These are phyloP conservation scores for Cardamine resedifolia DNA, from an alignment of 345 rosid genomes.

Conservation along the genomic window DNA sequence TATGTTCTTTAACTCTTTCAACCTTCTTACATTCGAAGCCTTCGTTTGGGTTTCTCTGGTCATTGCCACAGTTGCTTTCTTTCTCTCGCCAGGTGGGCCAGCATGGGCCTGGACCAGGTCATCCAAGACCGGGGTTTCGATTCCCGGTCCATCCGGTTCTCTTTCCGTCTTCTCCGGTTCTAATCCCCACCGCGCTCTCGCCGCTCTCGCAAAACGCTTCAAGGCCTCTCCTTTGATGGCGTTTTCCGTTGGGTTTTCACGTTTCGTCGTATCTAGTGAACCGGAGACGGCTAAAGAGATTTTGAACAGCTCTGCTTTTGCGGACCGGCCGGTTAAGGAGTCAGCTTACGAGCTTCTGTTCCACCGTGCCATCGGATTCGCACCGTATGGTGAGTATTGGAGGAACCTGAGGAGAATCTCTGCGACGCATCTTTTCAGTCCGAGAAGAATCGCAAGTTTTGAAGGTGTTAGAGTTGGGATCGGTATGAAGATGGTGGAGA, in stretches of 20 bases:
- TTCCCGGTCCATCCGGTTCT: constrained; percentile 68
- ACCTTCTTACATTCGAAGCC: constrained; percentile 35
- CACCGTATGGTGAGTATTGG: constrained; percentile 85
- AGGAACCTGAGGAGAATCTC: constrained; percentile 82
- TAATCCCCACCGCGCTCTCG: constrained; percentile 59
- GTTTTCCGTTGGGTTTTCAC: constrained; percentile 75
- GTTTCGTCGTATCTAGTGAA: constrained; percentile 66
- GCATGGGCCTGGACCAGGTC: constrained; percentile 54
- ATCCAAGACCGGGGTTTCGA: constrained; percentile 31
- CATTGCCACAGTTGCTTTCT: constrained; percentile 42
- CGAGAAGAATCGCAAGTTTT: constrained; percentile 51
- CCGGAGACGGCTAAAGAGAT: constrained; percentile 79
- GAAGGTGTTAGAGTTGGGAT: constrained; percentile 49
- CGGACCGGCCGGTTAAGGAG: constrained; percentile 81
- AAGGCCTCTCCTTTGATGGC: constrained; percentile 62
- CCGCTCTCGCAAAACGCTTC: constrained; percentile 37
- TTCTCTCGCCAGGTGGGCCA: constrained; percentile 59
- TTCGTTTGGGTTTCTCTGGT: constrained; percentile 37
- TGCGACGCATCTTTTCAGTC: constrained; percentile 75
- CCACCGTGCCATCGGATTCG: constrained; percentile 87
- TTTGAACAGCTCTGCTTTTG: constrained; percentile 70
- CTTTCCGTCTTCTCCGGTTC: constrained; percentile 46
- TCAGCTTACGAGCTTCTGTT: constrained; percentile 84
- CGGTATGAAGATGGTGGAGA: constrained; percentile 52
- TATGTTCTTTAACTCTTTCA: constrained; percentile 25